Evolutionary conservation across 805 yeast species (phyloP), one percentile per base, ranked within the genome.

Genomic region (Candida qinlingensis): DNA sequence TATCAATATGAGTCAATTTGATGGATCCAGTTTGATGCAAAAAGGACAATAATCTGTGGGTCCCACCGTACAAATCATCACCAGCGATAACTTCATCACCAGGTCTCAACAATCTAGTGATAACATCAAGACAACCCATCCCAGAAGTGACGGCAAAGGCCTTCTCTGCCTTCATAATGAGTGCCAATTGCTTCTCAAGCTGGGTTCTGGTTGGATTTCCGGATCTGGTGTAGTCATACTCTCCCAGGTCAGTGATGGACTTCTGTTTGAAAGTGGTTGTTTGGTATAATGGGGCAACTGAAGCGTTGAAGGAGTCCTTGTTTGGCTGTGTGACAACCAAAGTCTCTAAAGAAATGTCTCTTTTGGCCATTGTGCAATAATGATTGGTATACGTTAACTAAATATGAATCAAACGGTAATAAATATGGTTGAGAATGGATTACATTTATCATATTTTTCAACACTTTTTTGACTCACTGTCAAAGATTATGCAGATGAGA

Each of bases 71-170:
- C 54, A 91, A 76, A 63, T 91, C 98, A 64, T 87, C 94, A 46
- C 98, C 98, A 5, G 97, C 96, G 56, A 91, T 79, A 34, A 91
- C 91, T 65, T 87, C 89, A 63, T 87, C 95, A n/a, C 91, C 90
- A 1, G 96, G 92, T 37, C 59, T 59, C 52, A 90, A 73, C 44
- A 86, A 70, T 41, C 95, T 76, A 38, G 87, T 76, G 49, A 91
- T 84, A 31, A 89, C 91, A 63, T 92, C 97, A 53, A 88, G 72
- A 48, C 96, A 90, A 3, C 95, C 85, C 98, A 91, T 91, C 28
- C 98, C 98, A 42, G 90, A 80, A 43, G 90, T 80, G 9, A 90
- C 96, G 5, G 95, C 96, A 59, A 77, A 84, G 1, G 88, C 81
- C 44, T 83, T 76, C 30, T 76, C 68, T n/a, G 95, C 91, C 58